Base-by-base conservation (phyloP, 176 grass and related monocot species). In the Tuctoria greenei region DNA sequence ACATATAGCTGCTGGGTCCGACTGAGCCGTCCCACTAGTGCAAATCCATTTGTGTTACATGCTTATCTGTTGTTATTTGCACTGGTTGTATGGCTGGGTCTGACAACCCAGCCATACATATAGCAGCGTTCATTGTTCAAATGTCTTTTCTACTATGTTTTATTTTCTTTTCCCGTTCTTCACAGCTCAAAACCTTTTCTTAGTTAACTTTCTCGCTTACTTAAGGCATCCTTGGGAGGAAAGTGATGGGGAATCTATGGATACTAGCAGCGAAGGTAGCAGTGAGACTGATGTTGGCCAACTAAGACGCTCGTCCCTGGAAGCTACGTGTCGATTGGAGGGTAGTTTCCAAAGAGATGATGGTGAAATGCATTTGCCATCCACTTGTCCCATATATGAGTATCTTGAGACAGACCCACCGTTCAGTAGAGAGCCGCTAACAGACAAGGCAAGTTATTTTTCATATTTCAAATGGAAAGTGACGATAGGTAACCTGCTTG, bases 391-490 rank as follows among this genome's bases (percentile, higher is more conserved):
- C 61, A 64, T 86, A 77, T 97, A 89, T 1, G 83, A 97, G 79
- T 97, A 93, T 79, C 79, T 97, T 2, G 91, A 93, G 78, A 86
- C 71, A n/a, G 88, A 93, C 71, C 70, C 81, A 56, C 94, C 94
- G 58, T 93, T 89, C 89, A 84, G 81, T 72, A 87, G 90, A 91
- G 88, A 93, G 81, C 90, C 93, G 44, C 90, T 97, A 76, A 85
- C 94, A 75, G 88, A 97, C 67, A 97, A 97, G 90, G 94, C 57
- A 93, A 78, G 90, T 34, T 49, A 61, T 40, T 75, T 34, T 45
- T 43, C 28, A 25, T 79, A 15, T 58, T 25, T 57, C 69, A 40
- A 52, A 50, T 7, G 42, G 50, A 82, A 47, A 35, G 28, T 76
- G n/a, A n/a, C n/a, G 20, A 78, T 58, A 67, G n/a, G 37, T 67